These are phyloP conservation scores for Zarea fungicola DNA, from an alignment of 2,329 filamentous ascomycete genomes.

Conservation along the genomic window DNA sequence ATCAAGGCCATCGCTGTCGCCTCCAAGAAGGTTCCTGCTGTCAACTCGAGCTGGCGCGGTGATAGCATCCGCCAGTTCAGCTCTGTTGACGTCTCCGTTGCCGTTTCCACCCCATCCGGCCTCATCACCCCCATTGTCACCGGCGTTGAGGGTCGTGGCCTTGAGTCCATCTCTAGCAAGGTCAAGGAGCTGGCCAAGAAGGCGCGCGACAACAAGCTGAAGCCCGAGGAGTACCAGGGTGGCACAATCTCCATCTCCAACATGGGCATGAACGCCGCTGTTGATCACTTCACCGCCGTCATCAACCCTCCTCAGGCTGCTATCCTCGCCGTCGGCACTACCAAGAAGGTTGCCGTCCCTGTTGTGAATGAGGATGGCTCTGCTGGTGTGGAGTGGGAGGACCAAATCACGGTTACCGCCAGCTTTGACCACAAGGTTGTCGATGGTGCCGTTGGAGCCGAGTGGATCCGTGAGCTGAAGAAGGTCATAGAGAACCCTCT, in stretches of 20 bases:
- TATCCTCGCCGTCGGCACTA: slow-evolving; percentile 91
- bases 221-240: slow-evolving; percentile 98
- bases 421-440: slow-evolving; percentile 99
- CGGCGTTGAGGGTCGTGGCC: slow-evolving; percentile 78
- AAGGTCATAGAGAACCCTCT: slow-evolving; percentile 96
- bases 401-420: slow-evolving; percentile 90
- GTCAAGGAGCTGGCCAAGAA: slow-evolving; percentile 98
- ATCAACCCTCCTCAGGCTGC: slow-evolving; percentile 98
- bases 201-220: slow-evolving; percentile 94
- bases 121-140: slow-evolving; percentile 98
- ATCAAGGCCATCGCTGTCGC: slow-evolving; percentile 92
- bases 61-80: slow-evolving; percentile 90
- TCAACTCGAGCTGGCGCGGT: slow-evolving; percentile 92
- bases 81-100: slow-evolving; percentile 90
- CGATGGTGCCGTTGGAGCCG: slow-evolving; percentile 90
- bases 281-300: slow-evolving; percentile 95
- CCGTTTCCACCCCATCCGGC: slow-evolving; percentile 85
- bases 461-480: slow-evolving; percentile 97
- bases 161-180: slow-evolving; percentile 78
- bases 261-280: slow-evolving; percentile 98
- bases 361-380: slow-evolving; percentile 79
- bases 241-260: slow-evolving; percentile 99
- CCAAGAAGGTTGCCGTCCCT: slow-evolving; percentile 89
- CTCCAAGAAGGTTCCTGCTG: slow-evolving; percentile 86
- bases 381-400: slow-evolving; percentile 77